Conservation (phyloP, 192 early-diverging fungal species). For the Gonapodya prolifera region DNA sequence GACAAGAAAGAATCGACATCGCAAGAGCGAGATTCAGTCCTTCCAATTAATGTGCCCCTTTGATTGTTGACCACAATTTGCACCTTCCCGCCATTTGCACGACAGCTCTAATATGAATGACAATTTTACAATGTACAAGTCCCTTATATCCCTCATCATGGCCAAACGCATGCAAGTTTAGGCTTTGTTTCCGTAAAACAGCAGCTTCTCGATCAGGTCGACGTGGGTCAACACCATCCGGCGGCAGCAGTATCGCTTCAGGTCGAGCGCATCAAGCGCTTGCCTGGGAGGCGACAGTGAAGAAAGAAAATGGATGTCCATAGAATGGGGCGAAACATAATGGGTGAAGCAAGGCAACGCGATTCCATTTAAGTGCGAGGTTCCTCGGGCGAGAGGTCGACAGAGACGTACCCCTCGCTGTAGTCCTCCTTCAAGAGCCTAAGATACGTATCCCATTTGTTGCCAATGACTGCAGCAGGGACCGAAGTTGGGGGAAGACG, state of each 20-base stretch:
- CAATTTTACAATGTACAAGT: too few species aligned
- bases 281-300: constrained; percentile 46
- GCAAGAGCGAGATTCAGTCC: too few species aligned
- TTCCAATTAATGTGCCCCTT: too few species aligned
- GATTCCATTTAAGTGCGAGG: background rate
- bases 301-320: background rate
- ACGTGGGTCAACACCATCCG: constrained; percentile 97
- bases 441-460: constrained; percentile 93
- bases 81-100: too few species aligned
- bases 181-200: constrained; percentile 75
- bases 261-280: constrained; percentile 33
- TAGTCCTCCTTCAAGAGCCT: constrained; percentile 62
- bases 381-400: background rate
- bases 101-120: too few species aligned
- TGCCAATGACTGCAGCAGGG: constrained; percentile 58
- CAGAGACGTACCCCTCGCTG: constrained; percentile 52
- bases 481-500: background rate
- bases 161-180: too few species aligned
- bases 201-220: constrained; percentile 95
- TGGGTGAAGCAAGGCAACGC: background rate
- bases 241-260: constrained; percentile 87
- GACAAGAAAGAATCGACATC: too few species aligned
- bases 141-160: too few species aligned
- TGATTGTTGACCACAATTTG: too few species aligned
- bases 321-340: background rate